Evolutionary conservation across 306 rosid species (phyloP), one percentile per base, ranked within the genome.

Genomic region (Mimosa bimucronata): DNA sequence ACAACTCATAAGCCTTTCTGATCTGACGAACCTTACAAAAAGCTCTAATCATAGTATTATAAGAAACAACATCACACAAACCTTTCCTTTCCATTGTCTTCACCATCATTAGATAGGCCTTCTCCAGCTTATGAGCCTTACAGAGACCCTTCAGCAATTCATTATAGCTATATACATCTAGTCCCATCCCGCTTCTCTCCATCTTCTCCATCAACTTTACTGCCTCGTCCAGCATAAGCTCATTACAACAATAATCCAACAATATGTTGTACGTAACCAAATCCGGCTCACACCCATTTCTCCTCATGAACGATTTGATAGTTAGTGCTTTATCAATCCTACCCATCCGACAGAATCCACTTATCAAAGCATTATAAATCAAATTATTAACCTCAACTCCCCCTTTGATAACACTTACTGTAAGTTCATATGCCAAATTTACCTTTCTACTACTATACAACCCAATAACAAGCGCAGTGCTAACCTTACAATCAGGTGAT

Each of bases 371-470:
- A 84, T 92, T 92, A 64, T 87, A 94, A 50, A 91, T 90, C 31
- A 69, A 41, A 42, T 41, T 69, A 69, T 69, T 69, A 13, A 69
- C 55, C 34, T 41, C 52, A 16, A 69, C 55, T 69, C 74, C 74
- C 40, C 74, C 74, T 53, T 69, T 69, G 4, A 69, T 69, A 69
- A 69, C 89, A 31, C 83, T 93, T 48, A 91, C 85, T 6, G 82
- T 80, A 75, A 94, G 95, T 65, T 94, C 94, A 84, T 94, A 94
- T 2, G 97, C 97, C 88, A 92, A 94, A 79, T 92, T 92, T 80
- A 94, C 97, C 78, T 90, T 87, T 40, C 91, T 89, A 55, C 91
- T 94, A 58, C 84, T 55, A 77, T 92, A 92, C 85, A 94, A 85
- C n/a, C 97, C 98, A 74, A 88, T 66, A 62, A 94, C 97, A 61